phyloP scores from a whole-genome alignment of 768 basidiomycete genomes.

The Hypholoma fasciculare region DNA sequence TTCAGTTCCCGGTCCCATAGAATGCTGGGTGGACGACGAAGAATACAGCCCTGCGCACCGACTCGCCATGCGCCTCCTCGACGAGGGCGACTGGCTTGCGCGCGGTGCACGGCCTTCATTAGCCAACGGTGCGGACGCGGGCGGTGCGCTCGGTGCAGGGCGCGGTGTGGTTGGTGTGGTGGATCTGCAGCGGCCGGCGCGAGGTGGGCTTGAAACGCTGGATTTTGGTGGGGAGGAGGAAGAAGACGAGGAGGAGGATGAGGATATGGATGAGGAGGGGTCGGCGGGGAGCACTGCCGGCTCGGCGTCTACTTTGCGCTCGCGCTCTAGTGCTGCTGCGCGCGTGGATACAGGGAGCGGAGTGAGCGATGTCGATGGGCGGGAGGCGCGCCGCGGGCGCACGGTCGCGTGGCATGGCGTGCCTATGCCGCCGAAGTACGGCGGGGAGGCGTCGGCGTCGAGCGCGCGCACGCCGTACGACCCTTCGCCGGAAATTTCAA shows the following conservation, averaged over 20 bases:
- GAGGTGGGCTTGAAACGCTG: not conserved
- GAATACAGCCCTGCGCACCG: constrained; percentile 6
- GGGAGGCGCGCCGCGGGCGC: not conserved
- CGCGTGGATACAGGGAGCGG: not conserved
- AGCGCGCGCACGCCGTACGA: too few relatives aligned
- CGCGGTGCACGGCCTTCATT: not conserved
- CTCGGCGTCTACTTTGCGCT: not conserved
- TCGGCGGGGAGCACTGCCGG: not conserved
- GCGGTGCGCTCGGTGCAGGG: not conserved
- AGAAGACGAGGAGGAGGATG: not conserved
- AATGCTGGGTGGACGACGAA: not conserved
- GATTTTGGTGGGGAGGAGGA: not conserved
- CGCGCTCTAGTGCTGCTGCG: not conserved
- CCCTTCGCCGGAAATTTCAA: not conserved
- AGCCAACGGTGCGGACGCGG: not conserved
- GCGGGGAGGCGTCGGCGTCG: not conserved
- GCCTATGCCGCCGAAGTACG: not conserved
- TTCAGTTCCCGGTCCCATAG: not conserved
- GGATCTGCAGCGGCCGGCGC: not conserved
- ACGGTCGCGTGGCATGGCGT: not conserved
- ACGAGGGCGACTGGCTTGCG: constrained; percentile 10
- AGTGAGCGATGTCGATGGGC: not conserved
- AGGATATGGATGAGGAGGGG: not conserved
- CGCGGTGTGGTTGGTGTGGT: not conserved
- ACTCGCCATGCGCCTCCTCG: constrained; percentile 14